Percentiles rank a stretch among this genome's conserved stretches.
phyloP scores from a whole-genome alignment of 2,329 filamentous ascomycete genomes.

The Colletotrichum coccodes region DNA sequence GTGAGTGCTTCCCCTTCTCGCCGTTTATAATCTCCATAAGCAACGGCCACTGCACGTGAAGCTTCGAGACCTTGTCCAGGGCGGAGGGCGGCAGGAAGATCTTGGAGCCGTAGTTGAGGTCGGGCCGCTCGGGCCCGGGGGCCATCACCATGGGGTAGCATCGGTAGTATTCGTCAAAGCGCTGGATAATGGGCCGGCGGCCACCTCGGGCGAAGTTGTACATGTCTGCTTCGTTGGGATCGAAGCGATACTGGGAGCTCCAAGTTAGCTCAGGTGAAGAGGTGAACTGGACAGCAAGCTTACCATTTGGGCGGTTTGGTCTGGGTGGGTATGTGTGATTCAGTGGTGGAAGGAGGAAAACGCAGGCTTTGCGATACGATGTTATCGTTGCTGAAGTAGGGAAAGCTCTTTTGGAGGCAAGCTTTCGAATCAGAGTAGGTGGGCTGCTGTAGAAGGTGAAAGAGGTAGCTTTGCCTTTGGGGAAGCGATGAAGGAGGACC shows the following conservation, averaged over 20 bases:
- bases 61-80: constrained; percentile 92
- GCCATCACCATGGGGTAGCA: constrained; percentile 97
- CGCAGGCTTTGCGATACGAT: neutral
- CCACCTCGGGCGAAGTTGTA: constrained; percentile 44
- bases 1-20: constrained; percentile 80
- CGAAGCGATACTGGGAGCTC: constrained; percentile 31
- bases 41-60: constrained; percentile 98
- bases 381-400: neutral
- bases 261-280: constrained; percentile 10
- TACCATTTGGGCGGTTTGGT: constrained; percentile 35
- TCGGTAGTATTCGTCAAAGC: constrained; percentile 98
- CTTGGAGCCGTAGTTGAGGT: constrained; percentile 96
- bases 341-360: neutral
- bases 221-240: constrained; percentile 34
- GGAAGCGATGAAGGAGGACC: constrained; percentile 11
- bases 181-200: constrained; percentile 67
- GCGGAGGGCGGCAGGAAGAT: constrained; percentile 97
- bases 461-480: constrained; percentile 17
- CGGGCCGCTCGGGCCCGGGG: constrained; percentile 86
- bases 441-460: neutral
- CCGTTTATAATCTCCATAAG: constrained; percentile 97
- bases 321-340: neutral
- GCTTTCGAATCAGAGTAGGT: neutral
- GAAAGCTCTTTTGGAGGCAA: neutral
- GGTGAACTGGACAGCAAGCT: constrained; percentile 6